Conservation (phyloP, 441 rosid genomes). For the Macaranga tanarius region DNA sequence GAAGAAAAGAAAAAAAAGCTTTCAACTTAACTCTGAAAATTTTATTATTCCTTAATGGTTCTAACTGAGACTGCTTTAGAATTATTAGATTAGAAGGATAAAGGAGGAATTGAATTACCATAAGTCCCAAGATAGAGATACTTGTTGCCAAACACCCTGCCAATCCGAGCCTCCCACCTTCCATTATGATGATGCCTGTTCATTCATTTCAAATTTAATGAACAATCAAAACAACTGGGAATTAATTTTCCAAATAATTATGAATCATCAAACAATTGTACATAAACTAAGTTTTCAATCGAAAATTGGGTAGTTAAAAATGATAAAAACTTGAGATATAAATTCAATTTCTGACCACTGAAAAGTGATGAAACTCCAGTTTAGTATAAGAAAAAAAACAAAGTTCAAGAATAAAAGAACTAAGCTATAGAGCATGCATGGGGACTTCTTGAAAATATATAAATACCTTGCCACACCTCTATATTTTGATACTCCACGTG, state of each 20-base stretch:
- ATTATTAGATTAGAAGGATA: not conserved
- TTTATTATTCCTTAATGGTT: no score
- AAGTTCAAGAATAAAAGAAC: not conserved
- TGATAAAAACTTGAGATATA: no score
- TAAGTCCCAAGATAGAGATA: conserved; percentile 88
- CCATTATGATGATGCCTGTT: conserved; percentile 95
- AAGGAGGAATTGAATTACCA: conserved; percentile 35
- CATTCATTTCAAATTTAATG: not conserved
- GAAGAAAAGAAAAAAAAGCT: no score
- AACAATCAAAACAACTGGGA: not conserved
- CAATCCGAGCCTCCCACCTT: conserved; percentile 94
- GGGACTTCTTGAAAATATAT: not conserved
- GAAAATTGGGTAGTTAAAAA: no score
- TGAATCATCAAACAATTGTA: no score
- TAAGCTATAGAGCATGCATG: not conserved
- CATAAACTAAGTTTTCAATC: no score
- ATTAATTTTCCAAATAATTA: no score
- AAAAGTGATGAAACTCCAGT: no score
- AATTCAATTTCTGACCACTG: no score
- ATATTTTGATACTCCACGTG: conserved; percentile 88
- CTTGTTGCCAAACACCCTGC: conserved; percentile 89
- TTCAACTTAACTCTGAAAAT: no score
- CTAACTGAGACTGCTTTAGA: no score
- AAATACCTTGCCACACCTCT: conserved; percentile 92
- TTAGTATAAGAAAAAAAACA: not conserved